Evolutionary conservation across 129 eudicot genomes (phyloP).

Genomic region (Flaveria brownii): DNA sequence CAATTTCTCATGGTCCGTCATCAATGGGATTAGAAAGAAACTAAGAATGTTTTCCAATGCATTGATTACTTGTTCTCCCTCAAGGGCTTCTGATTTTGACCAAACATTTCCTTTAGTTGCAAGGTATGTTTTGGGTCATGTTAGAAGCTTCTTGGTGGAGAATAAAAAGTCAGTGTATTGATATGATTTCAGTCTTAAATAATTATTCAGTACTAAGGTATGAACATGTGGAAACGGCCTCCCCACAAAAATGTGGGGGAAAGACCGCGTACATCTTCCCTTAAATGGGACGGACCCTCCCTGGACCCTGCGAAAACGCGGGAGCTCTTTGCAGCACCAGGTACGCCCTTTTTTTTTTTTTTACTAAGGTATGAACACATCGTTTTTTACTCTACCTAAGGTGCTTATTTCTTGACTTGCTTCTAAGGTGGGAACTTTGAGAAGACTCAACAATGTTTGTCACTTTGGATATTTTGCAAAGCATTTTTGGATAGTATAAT

Average conservation of each 20-base stretch:
- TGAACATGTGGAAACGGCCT: too few species aligned
- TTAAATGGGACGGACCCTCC: too few species aligned
- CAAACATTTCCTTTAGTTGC: not conserved
- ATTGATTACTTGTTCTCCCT: constrained; percentile 43
- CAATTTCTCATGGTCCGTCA: constrained; percentile 7
- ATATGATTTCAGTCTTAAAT: not conserved
- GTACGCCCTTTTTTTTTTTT: too few species aligned
- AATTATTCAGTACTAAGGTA: not conserved
- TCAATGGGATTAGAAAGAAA: constrained; percentile 19
- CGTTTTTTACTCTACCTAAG: not conserved
- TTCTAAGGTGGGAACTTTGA: constrained; percentile 1
- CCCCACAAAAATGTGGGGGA: too few species aligned
- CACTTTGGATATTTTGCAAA: not conserved
- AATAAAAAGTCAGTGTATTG: constrained; percentile 4
- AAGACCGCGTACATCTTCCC: too few species aligned
- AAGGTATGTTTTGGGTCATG: constrained; percentile 22
- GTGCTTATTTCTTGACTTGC: not conserved
- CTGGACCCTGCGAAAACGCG: too few species aligned
- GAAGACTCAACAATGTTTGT: not conserved
- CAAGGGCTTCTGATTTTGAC: constrained; percentile 36
- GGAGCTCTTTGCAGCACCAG: too few species aligned
- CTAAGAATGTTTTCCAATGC: constrained; percentile 33
- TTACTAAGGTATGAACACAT: not conserved
- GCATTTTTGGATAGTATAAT: constrained; percentile 4
- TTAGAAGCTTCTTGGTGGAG: constrained; percentile 33